These are phyloP conservation scores for Dipodascus albidus DNA, from an alignment of 805 yeast genomes.

Conservation along the genomic window DNA sequence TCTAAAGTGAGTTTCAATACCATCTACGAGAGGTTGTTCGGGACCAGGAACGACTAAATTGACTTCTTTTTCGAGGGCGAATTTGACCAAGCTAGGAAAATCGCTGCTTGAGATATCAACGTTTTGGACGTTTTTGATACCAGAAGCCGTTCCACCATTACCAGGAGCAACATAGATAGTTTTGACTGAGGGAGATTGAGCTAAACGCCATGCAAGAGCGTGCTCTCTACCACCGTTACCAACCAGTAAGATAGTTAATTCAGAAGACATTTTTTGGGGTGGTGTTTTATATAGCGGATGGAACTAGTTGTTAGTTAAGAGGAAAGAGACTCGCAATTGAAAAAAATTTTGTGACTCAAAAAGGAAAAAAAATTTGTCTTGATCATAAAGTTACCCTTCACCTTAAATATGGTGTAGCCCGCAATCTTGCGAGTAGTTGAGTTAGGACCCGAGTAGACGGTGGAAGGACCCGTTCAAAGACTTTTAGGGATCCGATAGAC, in stretches of 20 bases:
- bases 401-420: background rate
- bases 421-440: too few species aligned
- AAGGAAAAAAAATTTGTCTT: background rate
- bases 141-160: conserved; percentile 76
- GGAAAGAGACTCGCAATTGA: too few species aligned
- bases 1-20: conserved; percentile 61
- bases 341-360: background rate
- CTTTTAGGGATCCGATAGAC: too few species aligned
- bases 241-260: conserved; percentile 63
- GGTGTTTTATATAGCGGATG: background rate
- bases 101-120: conserved; percentile 61
- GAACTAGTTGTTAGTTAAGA: background rate
- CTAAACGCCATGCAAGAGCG: conserved; percentile 85
- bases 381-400: background rate
- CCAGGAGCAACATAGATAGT: conserved; percentile 91
- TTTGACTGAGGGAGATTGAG: conserved; percentile 62
- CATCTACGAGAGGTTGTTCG: conserved; percentile 97
- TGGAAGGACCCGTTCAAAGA: too few species aligned
- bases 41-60: conserved; percentile 92
- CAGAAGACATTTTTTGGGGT: background rate
- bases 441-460: too few species aligned
- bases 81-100: conserved; percentile 57
- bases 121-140: conserved; percentile 45
- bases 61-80: conserved; percentile 58
- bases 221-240: conserved; percentile 99